Percentiles rank a stretch among this genome's conserved stretches.
Conservation (phyloP, 2,329 filamentous ascomycete species). For the Pseudogymnoascus sp. region DNA sequence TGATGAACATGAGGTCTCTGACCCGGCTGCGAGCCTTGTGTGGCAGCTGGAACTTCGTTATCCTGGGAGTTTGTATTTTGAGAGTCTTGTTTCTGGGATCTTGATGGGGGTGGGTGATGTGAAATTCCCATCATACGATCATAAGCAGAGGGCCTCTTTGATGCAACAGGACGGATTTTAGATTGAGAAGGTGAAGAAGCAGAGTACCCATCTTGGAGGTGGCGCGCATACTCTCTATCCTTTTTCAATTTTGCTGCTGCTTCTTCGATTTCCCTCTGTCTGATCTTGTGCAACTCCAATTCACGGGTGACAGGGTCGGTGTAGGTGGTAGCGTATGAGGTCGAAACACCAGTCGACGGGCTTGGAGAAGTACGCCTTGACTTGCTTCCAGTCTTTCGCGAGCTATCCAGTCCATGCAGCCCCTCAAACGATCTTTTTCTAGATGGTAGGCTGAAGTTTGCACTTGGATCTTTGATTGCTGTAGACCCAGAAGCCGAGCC, state of each 20-base stretch:
- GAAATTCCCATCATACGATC: constrained; percentile 24
- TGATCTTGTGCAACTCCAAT: constrained; percentile 6
- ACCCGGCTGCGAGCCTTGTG: not conserved
- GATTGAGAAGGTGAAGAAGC: constrained; percentile 2
- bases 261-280: constrained; percentile 34
- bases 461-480: not conserved
- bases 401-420: not conserved
- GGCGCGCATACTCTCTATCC: constrained; percentile 31
- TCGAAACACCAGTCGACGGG: constrained; percentile 23
- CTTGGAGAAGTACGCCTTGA: constrained; percentile 29
- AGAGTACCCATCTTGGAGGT: constrained; percentile 21
- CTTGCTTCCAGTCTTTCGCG: constrained; percentile 20
- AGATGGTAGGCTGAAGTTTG: not conserved
- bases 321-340: constrained; percentile 22
- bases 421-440: not conserved
- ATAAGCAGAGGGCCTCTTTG: constrained; percentile 23
- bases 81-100: not conserved
- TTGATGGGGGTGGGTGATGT: constrained; percentile 16
- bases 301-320: not conserved
- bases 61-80: not conserved
- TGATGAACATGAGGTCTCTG: not conserved
- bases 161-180: not conserved
- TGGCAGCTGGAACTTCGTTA: not conserved
- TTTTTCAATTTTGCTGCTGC: constrained; percentile 33
- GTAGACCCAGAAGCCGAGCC: not conserved